phyloP scores from a whole-genome alignment of 106 monocot species.

The Alisma plantagoaquatica region DNA sequence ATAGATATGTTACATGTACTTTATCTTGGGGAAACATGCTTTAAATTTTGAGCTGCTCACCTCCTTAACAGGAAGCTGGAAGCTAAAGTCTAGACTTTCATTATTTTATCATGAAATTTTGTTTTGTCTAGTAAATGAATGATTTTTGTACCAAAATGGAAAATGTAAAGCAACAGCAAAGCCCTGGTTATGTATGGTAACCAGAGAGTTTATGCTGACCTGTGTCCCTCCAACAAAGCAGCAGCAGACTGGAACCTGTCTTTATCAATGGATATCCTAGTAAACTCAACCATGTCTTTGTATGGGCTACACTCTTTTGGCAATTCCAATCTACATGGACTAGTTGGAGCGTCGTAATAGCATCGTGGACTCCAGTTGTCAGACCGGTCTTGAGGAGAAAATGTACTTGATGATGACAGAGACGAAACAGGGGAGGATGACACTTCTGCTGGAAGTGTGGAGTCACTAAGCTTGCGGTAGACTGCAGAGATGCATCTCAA shows the following conservation, averaged over 20 bases:
- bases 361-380: constrained; percentile 60
- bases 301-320: constrained; percentile 30
- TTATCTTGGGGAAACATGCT: too few relatives aligned
- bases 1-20: too few relatives aligned
- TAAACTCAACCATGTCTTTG: constrained; percentile 37
- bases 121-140: too few relatives aligned
- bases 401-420: constrained; percentile 52
- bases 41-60: too few relatives aligned
- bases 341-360: constrained; percentile 27
- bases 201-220: too few relatives aligned
- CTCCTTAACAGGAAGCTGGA: too few relatives aligned
- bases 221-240: constrained; percentile 37
- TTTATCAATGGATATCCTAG: constrained; percentile 49
- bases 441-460: constrained; percentile 8
- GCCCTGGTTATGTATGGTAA: too few relatives aligned
- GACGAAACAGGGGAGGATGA: constrained; percentile 50
- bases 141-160: too few relatives aligned
- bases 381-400: constrained; percentile 35
- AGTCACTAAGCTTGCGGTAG: constrained; percentile 63
- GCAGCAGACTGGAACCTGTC: constrained; percentile 58
- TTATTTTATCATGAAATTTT: too few relatives aligned
- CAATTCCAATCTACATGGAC: constrained; percentile 24
- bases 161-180: too few relatives aligned
- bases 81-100: too few relatives aligned
- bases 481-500: constrained; percentile 72